phyloP scores from a whole-genome alignment of 345 rosid genomes.

The Eucalyptus decipiens region DNA sequence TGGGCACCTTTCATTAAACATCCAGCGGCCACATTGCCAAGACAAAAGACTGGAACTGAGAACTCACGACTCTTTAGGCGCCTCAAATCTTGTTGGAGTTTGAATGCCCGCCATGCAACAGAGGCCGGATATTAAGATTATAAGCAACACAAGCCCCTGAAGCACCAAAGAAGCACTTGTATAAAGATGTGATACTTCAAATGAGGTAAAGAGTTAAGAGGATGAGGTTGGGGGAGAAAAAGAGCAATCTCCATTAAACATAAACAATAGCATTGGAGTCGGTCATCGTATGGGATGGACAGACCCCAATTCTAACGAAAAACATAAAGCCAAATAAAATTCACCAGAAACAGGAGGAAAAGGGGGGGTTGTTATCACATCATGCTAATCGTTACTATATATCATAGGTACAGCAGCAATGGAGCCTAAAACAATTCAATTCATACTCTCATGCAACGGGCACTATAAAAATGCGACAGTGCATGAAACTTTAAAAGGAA shows the following conservation, averaged over 20 bases:
- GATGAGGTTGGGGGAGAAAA: neutral
- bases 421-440: neutral
- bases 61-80: conserved; percentile 77
- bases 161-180: neutral
- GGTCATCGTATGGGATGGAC: neutral
- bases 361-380: fast-evolving
- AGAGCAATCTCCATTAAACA: neutral
- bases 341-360: neutral
- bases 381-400: neutral
- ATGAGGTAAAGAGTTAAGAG: neutral
- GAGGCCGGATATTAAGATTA: conserved; percentile 84
- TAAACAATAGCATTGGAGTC: neutral
- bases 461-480: neutral
- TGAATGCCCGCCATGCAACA: conserved; percentile 99
- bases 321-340: neutral
- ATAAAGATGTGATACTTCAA: neutral
- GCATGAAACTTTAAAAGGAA: neutral
- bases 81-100: conserved; percentile 88
- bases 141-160: conserved; percentile 83
- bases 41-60: neutral
- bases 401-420: neutral
- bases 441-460: neutral
- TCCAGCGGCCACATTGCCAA: neutral
- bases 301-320: neutral
- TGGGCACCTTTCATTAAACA: neutral